Evolutionary conservation across 192 early-diverging fungal species (phyloP).

Genomic region (Coemansia sp.): DNA sequence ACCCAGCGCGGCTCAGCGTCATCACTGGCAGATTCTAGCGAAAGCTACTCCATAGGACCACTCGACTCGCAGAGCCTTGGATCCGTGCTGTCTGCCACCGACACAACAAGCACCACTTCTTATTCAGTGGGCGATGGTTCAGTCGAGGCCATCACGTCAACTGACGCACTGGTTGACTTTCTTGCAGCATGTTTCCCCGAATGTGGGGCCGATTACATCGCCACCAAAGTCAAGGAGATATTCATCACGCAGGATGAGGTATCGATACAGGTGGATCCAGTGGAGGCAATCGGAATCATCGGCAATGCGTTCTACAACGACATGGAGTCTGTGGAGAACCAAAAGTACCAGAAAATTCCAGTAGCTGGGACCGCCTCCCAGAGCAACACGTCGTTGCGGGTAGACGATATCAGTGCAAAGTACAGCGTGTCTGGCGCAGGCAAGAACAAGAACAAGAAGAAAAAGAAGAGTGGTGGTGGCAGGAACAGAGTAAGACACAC

Average conservation of each 20-base stretch:
- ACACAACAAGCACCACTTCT: background rate
- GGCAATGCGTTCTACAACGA: constrained; percentile 48
- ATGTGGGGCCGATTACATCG: constrained; percentile 40
- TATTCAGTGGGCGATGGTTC: background rate
- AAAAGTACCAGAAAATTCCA: constrained; percentile 36
- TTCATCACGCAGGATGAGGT: constrained; percentile 7
- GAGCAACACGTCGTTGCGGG: background rate
- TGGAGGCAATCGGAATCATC: constrained; percentile 48
- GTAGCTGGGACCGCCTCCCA: too few species aligned
- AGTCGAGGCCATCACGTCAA: constrained; percentile 34
- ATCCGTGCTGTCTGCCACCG: background rate
- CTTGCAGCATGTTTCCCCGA: constrained; percentile 47
- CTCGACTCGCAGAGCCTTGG: background rate
- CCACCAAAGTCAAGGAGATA: constrained; percentile 23
- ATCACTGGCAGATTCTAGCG: background rate
- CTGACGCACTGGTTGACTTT: constrained; percentile 29
- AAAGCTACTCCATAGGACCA: background rate
- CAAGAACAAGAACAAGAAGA: background rate
- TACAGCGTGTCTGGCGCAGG: background rate
- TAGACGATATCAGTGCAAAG: constrained; percentile 6
- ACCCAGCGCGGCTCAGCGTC: background rate
- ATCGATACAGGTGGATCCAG: constrained; percentile 33
- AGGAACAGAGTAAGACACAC: background rate
- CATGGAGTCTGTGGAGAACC: constrained; percentile 30
- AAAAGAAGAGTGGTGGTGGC: background rate